A percentile compares a stretch with the other conserved stretches of the same genome.
phyloP scores from a whole-genome alignment of 768 basidiomycete genomes.

The Agrocybe praecox region DNA sequence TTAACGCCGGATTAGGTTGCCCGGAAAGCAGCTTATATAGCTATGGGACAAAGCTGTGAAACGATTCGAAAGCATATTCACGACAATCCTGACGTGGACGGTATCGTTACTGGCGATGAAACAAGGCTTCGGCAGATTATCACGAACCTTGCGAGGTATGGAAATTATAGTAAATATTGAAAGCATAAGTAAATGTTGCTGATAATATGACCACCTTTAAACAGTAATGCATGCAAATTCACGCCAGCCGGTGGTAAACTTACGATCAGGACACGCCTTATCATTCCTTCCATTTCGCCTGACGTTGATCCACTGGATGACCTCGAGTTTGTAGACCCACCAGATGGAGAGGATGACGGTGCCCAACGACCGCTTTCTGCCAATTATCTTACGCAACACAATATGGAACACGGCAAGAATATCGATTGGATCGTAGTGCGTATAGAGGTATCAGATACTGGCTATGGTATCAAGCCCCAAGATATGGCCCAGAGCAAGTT shows the following conservation, averaged over 20 bases:
- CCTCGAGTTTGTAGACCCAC: conserved; percentile 6
- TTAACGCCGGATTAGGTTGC: conserved; percentile 46
- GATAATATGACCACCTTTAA: not conserved
- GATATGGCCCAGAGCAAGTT: conserved; percentile 75
- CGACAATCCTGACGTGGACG: conserved; percentile 54
- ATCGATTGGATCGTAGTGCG: conserved; percentile 77
- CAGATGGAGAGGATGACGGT: conserved; percentile 20
- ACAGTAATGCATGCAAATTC: conserved; percentile 80
- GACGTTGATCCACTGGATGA: conserved; percentile 17
- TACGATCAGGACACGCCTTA: conserved; percentile 64
- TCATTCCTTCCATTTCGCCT: conserved; percentile 34
- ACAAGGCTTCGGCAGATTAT: conserved; percentile 79
- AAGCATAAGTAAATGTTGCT: not conserved
- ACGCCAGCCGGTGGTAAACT: conserved; percentile 72
- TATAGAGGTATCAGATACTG: conserved; percentile 83
- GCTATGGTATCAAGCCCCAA: conserved; percentile 45
- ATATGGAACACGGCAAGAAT: conserved; percentile 42
- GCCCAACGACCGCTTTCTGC: conserved; percentile 37
- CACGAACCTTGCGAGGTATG: conserved; percentile 80
- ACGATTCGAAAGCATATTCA: conserved; percentile 41
- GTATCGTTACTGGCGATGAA: conserved; percentile 83
- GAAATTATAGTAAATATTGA: too few relatives aligned
- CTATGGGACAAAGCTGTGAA: conserved; percentile 51
- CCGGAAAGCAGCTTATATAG: conserved; percentile 58
- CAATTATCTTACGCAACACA: conserved; percentile 50